Evolutionary conservation across 495 filamentous ascomycete genomes (phyloP), one percentile per base, ranked within the genome.

Genomic region (Penicillium bialowiezense): DNA sequence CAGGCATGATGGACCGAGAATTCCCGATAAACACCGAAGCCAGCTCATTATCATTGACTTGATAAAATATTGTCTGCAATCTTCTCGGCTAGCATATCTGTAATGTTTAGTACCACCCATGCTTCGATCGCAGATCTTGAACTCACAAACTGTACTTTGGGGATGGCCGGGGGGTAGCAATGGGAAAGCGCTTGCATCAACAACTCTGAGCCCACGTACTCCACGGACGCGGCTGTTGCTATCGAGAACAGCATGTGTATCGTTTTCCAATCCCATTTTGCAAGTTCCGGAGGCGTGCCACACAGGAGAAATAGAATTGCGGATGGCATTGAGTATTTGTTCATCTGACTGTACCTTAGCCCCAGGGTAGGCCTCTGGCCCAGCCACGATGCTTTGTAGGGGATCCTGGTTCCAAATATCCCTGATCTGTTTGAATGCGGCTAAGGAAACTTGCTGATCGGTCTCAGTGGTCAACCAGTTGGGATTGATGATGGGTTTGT

Each of bases 171-270:
- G 77, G 7, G 69, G 68, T 35, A 80, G 41, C 20, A 81, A 24
- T 2, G 81, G 78, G 26, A 80, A 65, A 18, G 77, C 67, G 48
- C 74, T 77, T 45, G 77, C 73, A 60, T 84, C 81, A 5, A 73
- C 78, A 5, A 84, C 67, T 3, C 29, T 5, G 3, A 32, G 10
- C 10, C 29, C 7, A 5, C 44, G n/a, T 5, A 52, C 55, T 1
- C 76, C 76, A 42, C 60, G 50, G 2, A 79, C 76, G 8, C 61
- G 49, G 0, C 62, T 69, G 13, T 67, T 56, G 12, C 42, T 43
- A 52, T 79, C 76, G 0, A 78, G 54, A 1, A 79, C 76, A 1
- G 74, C 73, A 28, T 50, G 61, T 8, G 24, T 23, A 45, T 78
- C 70, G 34, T 57, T 48, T 2, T 14, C 10, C 39, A 48, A 60